A percentile compares a stretch with the other conserved stretches of the same genome.
These are phyloP conservation scores for Primulina tabacum DNA, from an alignment of 257 asterid species.

Conservation along the genomic window DNA sequence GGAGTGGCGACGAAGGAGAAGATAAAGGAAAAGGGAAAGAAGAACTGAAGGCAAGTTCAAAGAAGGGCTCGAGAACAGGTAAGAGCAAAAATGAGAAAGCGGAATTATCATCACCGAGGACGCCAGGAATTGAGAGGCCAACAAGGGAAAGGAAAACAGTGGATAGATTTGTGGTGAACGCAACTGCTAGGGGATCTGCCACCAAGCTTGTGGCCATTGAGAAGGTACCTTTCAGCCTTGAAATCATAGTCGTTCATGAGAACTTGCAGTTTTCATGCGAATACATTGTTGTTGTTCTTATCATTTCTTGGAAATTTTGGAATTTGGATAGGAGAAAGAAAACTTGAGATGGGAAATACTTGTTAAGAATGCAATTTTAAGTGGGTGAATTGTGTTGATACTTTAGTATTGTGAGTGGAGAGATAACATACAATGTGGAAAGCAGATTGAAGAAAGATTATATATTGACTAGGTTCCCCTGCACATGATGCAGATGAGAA, in stretches of 20 bases:
- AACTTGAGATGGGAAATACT: neutral
- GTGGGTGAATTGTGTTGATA: neutral
- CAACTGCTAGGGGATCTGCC: conserved; percentile 36
- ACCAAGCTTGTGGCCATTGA: conserved; percentile 59
- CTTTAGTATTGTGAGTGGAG: neutral
- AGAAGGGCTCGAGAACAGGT: conserved; percentile 31
- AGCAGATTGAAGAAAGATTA: neutral
- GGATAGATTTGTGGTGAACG: conserved; percentile 57
- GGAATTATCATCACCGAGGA: conserved; percentile 40
- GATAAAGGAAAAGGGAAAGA: conserved; percentile 20
- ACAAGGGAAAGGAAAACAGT: conserved; percentile 86
- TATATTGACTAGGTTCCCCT: neutral
- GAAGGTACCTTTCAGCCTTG: conserved; percentile 41
- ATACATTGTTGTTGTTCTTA: neutral
- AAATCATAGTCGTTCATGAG: neutral
- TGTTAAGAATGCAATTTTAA: conserved; percentile 10
- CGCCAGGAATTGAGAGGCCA: conserved; percentile 61
- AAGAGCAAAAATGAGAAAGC: conserved; percentile 25
- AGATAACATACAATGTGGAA: neutral
- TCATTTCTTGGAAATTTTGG: neutral
- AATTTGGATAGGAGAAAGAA: neutral
- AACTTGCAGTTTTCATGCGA: neutral
- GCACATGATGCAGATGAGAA: neutral
- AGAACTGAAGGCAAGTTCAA: conserved; percentile 22
- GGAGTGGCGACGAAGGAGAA: conserved; percentile 17